These are phyloP conservation scores for Coniferiporia weirii DNA, from an alignment of 1,284 basidiomycete species.

Conservation along the genomic window DNA sequence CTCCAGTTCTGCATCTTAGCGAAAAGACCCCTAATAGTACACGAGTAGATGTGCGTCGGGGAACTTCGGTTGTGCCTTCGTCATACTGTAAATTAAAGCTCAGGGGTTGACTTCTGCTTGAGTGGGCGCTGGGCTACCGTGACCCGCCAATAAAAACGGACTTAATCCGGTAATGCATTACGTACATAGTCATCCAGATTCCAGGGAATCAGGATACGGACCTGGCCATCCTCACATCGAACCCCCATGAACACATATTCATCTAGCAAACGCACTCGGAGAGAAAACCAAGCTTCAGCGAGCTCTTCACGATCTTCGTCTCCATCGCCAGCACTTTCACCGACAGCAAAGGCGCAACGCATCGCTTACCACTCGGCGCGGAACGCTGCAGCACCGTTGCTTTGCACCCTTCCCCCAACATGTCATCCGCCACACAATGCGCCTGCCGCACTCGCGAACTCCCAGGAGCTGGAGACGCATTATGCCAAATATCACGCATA, in stretches of 20 bases:
- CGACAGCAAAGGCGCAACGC: conserved; percentile 10
- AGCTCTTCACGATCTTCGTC: not conserved
- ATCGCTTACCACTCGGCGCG: not conserved
- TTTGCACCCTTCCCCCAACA: conserved; percentile 79
- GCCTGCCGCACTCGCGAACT: conserved; percentile 55
- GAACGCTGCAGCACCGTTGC: conserved; percentile 28
- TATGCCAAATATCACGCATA: conserved; percentile 80
- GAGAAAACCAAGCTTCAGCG: not conserved
- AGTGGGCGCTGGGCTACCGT: no score
- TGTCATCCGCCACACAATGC: conserved; percentile 56
- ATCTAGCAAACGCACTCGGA: conserved; percentile 6
- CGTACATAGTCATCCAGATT: no score
- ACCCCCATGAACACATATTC: not conserved
- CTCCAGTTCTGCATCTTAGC: no score
- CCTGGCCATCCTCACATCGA: not conserved
- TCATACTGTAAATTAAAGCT: no score
- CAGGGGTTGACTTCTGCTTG: no score
- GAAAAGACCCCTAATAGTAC: not conserved
- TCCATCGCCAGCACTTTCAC: conserved; percentile 11
- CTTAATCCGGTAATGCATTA: no score
- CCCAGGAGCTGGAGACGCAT: conserved; percentile 71
- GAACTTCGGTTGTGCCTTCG: no score
- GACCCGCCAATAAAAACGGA: no score
- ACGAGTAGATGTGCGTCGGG: no score
- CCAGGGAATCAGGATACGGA: no score